These are phyloP conservation scores for Fusarium lateritium DNA, from an alignment of 2,329 filamentous ascomycete genomes.

Conservation along the genomic window DNA sequence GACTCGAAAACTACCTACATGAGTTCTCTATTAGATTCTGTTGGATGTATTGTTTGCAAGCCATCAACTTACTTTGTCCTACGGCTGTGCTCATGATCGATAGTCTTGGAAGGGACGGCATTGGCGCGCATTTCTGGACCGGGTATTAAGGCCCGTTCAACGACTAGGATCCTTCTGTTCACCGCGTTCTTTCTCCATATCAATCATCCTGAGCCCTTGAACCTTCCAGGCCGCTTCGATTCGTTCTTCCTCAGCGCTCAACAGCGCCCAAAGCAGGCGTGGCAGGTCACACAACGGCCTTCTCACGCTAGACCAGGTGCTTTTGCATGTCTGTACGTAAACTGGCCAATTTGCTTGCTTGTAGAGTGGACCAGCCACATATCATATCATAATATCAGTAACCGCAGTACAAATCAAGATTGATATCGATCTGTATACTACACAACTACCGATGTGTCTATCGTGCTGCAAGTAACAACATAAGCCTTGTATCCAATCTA, in stretches of 20 bases:
- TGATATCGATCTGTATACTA: background rate
- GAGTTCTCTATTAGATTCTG: background rate
- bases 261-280: constrained; percentile 4
- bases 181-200: background rate
- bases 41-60: background rate
- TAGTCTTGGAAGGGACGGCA: background rate
- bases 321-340: constrained; percentile 25
- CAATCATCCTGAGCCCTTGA: background rate
- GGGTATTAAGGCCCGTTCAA: background rate
- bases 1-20: background rate
- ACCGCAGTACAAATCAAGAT: constrained; percentile 7
- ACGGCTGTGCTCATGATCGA: background rate
- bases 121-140: background rate
- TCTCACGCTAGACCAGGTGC: constrained; percentile 13
- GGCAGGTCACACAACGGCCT: constrained; percentile 3
- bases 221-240: constrained; percentile 4
- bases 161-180: background rate
- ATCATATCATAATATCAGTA: constrained; percentile 21
- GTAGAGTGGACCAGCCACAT: constrained; percentile 18
- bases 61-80: background rate
- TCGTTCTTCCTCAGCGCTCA: constrained; percentile 11
- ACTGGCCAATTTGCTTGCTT: constrained; percentile 13
- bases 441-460: constrained; percentile 5
- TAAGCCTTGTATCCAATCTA: too few relatives aligned
- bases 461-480: background rate